Conservation (phyloP, 2,329 filamentous ascomycete genomes). For the Cytospora schulzeri region DNA sequence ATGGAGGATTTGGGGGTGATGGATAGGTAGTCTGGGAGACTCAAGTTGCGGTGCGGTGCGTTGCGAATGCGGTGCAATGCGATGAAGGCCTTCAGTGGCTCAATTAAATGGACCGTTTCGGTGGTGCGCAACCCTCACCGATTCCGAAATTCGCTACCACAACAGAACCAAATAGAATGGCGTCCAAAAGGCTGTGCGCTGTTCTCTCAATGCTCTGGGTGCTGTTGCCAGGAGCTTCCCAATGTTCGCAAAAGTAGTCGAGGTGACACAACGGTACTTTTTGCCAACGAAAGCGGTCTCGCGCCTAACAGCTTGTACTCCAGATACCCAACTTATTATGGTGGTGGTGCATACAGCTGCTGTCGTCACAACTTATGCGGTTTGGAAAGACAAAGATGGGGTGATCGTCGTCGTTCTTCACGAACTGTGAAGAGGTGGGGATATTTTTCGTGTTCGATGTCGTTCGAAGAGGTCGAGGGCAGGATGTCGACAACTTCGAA, state of each 20-base stretch:
- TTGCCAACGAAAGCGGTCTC: constrained; percentile 18
- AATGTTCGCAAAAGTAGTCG: constrained; percentile 16
- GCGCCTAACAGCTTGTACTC: constrained; percentile 14
- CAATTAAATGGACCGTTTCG: not conserved
- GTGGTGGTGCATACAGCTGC: constrained; percentile 11
- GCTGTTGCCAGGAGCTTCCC: constrained; percentile 17
- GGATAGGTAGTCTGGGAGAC: not conserved
- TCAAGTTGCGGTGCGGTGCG: not conserved
- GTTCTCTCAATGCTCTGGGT: constrained; percentile 1
- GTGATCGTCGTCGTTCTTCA: not conserved
- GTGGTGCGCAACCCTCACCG: not conserved
- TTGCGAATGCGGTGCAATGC: not conserved
- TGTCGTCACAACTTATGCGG: constrained; percentile 9
- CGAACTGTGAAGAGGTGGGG: not conserved
- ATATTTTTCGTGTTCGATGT: not conserved
- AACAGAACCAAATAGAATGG: not conserved
- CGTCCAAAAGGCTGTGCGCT: constrained; percentile 5
- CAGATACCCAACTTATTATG: constrained; percentile 9
- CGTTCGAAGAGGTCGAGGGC: not conserved
- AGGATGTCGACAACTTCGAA: not conserved
- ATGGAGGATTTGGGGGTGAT: constrained; percentile 5
- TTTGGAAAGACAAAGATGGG: not conserved
- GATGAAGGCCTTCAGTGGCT: constrained; percentile 1
- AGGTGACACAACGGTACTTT: constrained; percentile 19
- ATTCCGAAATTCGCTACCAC: not conserved